Conservation (phyloP, 768 basidiomycete species). For the Cystoderma amianthinum region DNA sequence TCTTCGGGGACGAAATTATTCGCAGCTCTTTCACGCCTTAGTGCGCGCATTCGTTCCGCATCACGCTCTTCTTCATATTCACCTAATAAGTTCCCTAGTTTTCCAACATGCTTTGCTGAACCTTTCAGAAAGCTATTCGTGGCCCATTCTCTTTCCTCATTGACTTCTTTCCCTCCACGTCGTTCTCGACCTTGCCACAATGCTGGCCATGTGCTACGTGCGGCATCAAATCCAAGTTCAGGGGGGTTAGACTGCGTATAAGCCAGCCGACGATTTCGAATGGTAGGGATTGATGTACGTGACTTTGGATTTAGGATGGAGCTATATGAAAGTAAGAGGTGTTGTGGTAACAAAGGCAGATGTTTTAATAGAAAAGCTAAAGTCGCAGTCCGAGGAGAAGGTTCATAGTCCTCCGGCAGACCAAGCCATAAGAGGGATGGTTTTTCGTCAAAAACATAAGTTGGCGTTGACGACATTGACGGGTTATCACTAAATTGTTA, state of each 20-base stretch:
- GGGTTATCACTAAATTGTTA: too few species aligned
- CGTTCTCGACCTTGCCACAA: slow-evolving; percentile 58
- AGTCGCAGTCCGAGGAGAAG: slow-evolving; percentile 51
- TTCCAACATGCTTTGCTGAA: slow-evolving; percentile 54
- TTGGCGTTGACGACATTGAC: too few species aligned
- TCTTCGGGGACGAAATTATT: slow-evolving; percentile 61
- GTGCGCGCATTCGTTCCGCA: slow-evolving; percentile 46
- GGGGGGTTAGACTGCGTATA: slow-evolving; percentile 50
- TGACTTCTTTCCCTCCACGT: slow-evolving; percentile 41
- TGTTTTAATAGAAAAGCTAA: slow-evolving; percentile 58
- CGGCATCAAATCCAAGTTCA: slow-evolving; percentile 47
- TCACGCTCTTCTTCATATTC: slow-evolving; percentile 77
- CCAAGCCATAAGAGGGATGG: slow-evolving; percentile 41
- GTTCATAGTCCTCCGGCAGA: slow-evolving; percentile 49
- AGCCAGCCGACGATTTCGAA: slow-evolving; percentile 68
- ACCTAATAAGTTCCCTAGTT: slow-evolving; percentile 57
- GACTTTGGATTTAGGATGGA: slow-evolving; percentile 52
- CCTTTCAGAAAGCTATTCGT: slow-evolving; percentile 54
- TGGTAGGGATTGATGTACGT: slow-evolving; percentile 51
- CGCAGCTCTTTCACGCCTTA: slow-evolving; percentile 29
- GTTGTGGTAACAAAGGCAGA: slow-evolving; percentile 58
- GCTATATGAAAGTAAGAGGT: slow-evolving; percentile 43
- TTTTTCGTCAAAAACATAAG: slow-evolving; percentile 22
- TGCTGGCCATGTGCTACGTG: slow-evolving; percentile 54
- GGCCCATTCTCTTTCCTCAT: slow-evolving; percentile 69